Percentiles rank a stretch among this genome's conserved stretches.
Evolutionary conservation across 106 monocot genomes (phyloP).

Genomic region (Platanthera guangdongensis): DNA sequence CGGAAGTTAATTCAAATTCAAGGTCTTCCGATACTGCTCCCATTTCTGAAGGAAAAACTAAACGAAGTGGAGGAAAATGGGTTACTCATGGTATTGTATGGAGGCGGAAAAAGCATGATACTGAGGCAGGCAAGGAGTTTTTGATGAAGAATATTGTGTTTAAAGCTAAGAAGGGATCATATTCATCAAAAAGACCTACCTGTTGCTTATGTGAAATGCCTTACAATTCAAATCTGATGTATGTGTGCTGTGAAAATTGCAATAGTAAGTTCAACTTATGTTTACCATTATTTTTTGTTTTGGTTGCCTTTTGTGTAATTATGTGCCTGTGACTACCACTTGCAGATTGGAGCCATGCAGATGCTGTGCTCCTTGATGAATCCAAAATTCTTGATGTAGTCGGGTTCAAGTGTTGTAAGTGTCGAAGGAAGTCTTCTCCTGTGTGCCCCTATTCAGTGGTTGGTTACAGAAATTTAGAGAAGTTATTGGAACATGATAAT

Average conservation of each 20-base stretch:
- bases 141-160: slow-evolving; percentile 47
- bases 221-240: slow-evolving; percentile 59
- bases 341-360: slow-evolving; percentile 89
- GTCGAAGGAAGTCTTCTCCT: slow-evolving; percentile 49
- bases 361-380: slow-evolving; percentile 67
- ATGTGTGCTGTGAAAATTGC: slow-evolving; percentile 74
- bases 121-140: slow-evolving; percentile 33
- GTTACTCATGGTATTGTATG: slow-evolving; percentile 55
- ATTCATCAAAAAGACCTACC: slow-evolving; percentile 17
- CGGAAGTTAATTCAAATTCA: slow-evolving; percentile 11
- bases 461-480: slow-evolving; percentile 14
- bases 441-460: slow-evolving; percentile 47
- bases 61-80: slow-evolving; percentile 8
- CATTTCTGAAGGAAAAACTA: slow-evolving; percentile 17
- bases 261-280: slow-evolving; percentile 29
- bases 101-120: slow-evolving; percentile 39
- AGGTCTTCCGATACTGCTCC: slow-evolving; percentile 9
- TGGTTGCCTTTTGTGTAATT: background rate
- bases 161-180: slow-evolving; percentile 25
- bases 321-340: background rate
- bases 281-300: background rate
- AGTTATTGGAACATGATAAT: slow-evolving; percentile 5
- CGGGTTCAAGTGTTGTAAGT: slow-evolving; percentile 70
- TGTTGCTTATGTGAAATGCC: slow-evolving; percentile 53
- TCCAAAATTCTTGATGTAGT: slow-evolving; percentile 41